Percentiles rank a stretch among this genome's conserved stretches.
phyloP scores from a whole-genome alignment of 2,329 filamentous ascomycete genomes.

The Diatrype stigma region DNA sequence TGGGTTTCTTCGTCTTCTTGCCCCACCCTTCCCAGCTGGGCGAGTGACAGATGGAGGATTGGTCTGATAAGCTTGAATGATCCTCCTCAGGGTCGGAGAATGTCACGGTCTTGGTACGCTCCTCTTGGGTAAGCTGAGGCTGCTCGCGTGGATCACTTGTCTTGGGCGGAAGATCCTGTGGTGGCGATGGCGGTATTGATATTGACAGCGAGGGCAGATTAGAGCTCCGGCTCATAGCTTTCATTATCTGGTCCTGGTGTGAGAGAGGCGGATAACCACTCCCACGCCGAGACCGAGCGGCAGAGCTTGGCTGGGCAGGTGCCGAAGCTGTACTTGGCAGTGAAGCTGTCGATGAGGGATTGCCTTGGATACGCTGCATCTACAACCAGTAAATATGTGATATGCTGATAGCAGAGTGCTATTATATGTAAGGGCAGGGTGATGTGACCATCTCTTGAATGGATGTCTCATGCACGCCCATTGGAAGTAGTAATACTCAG shows the following conservation, averaged over 20 bases:
- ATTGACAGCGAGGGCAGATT: conserved; percentile 29
- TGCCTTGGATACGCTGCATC: conserved; percentile 34
- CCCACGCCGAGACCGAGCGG: conserved; percentile 27
- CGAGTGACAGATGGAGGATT: conserved; percentile 55
- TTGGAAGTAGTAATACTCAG: conserved; percentile 24
- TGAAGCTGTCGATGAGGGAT: conserved; percentile 20
- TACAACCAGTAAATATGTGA: conserved; percentile 26
- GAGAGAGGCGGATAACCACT: conserved; percentile 29
- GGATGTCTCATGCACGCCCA: too few relatives aligned
- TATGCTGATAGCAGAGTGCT: conserved; percentile 23
- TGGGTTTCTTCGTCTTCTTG: conserved; percentile 46
- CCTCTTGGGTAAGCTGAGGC: conserved; percentile 17
- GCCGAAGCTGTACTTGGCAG: conserved; percentile 24
- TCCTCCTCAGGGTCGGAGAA: conserved; percentile 31
- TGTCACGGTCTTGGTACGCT: conserved; percentile 36
- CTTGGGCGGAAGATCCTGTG: conserved; percentile 13
- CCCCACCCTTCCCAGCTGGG: conserved; percentile 58
- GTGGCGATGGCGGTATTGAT: conserved; percentile 25
- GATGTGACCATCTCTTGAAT: conserved; percentile 11
- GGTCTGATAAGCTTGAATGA: conserved; percentile 34
- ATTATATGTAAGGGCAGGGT: conserved; percentile 18
- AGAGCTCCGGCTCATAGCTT: conserved; percentile 26
- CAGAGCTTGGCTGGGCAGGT: conserved; percentile 23
- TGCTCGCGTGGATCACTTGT: conserved; percentile 14
- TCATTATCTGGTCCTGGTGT: conserved; percentile 30